Base-by-base conservation (phyloP, 257 asterid genomes). In the Salvia rosmarinus region DNA sequence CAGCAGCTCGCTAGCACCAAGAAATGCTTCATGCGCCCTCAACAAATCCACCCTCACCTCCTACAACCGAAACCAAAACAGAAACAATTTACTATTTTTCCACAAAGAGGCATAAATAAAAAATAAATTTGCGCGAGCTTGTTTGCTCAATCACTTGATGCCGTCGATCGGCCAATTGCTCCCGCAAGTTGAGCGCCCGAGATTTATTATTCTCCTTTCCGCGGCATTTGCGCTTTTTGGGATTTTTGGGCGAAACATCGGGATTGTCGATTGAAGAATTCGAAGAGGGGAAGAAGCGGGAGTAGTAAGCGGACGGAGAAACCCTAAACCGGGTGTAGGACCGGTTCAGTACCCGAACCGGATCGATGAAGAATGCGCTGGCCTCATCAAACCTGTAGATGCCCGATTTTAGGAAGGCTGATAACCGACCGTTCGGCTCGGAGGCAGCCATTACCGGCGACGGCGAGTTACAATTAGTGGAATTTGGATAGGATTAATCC, bases 281-380 rank as follows among this genome's bases (percentile, higher is more conserved):
- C 42, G 55, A 62, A 17, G 72, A 52, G 68, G 75, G 75, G 83
- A 89, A 94, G 87, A 84, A 86, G 72, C 99, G 97, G 73, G 96
- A 78, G 86, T 91, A 94, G 82, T 91, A 89, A 34, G 81, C 50
- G 10, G 86, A 68, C 17, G 96, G 83, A 9, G 90, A 91, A 72
- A 91, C 82, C 85, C 78, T 85, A 75, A 80, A 84, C 83, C 86
- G 85, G 67, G 87, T 75, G 82, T 89, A 91, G 4, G 86, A 86
- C 58, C 85, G 84, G 85, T 86, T 89, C 50, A 91, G 75, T 37
- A 94, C 32, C 50, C 96, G 96, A 78, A 94, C 96, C 20, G 99
- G 96, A 65, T 94, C 97, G 47, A 94, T 63, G 84, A 91, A 89
- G 6, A 70, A 42, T 23, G 86, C 78, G 17, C 72, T 81, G 3